Base-by-base conservation (phyloP, 2,329 filamentous ascomycete species). In the Fusarium udum region DNA sequence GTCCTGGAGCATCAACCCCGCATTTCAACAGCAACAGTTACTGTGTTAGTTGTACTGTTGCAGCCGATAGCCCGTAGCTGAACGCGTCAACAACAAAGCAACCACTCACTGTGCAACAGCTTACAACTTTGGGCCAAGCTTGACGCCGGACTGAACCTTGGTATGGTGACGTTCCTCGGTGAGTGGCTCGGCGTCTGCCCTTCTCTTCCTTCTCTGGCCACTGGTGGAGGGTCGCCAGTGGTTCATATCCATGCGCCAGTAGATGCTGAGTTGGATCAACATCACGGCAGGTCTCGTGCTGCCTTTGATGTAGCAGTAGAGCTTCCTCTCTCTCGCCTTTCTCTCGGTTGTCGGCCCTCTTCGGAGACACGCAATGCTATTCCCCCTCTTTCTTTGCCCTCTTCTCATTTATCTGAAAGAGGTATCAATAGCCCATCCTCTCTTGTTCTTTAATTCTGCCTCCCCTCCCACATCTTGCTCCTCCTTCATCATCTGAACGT, bases 181-280 rank as follows among this genome's bases (percentile, higher is more conserved):
- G 76, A 77, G 63, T 77, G 75, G 73, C 61, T 71, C 73, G 67
- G 43, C 65, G 60, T 61, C 61, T 63, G 51, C 62, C 56, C 49
- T 69, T 56, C 61, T 67, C 68, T 51, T 72, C 64, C 64, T 31
- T 55, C 66, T 77, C 49, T 63, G 62, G 66, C 39, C 60, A 43
- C 39, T 77, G 74, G 63, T 80, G 78, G 78, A 80, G 78, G 78
- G 78, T 79, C 70, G 72, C 74, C 78, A 80, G 72, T 80, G 78
- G 78, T 73, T 71, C 73, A 71, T 70, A 79, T 64, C 63, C 48
- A 57, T 59, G 61, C 60, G 49, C 67, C 71, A 62, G 59, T 67
- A 53, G 51, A 64, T 63, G 60, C 49, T 72, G 72, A 66, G 67
- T 56, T 75, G 67, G 64, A 65, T 76, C 72, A 75, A 74, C 72